Conservation (phyloP, 2,329 filamentous ascomycete species). For the Colletotrichum simmondsii region DNA sequence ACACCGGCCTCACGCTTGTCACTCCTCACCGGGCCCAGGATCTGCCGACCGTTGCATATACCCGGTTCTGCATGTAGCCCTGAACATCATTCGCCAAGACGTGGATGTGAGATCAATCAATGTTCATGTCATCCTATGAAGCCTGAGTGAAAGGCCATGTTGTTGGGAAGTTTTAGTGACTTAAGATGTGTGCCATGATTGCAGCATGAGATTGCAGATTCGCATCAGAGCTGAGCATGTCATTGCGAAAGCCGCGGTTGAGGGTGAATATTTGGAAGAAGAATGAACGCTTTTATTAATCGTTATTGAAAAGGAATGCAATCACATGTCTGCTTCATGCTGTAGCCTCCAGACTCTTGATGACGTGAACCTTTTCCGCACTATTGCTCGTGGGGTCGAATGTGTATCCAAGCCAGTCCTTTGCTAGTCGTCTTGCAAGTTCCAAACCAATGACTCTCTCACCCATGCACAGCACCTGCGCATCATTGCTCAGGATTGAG, state of each 20-base stretch:
- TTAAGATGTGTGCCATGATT: neutral
- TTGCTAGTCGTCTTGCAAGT: conserved; percentile 79
- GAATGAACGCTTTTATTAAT: neutral
- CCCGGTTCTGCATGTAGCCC: neutral
- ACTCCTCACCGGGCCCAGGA: too few species aligned
- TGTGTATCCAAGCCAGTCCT: conserved; percentile 85
- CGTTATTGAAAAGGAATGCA: neutral
- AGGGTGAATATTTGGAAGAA: neutral
- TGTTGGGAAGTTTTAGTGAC: neutral
- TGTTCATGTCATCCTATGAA: too few species aligned
- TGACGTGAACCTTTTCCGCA: conserved; percentile 57
- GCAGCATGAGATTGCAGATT: neutral
- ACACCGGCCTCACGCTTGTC: too few species aligned
- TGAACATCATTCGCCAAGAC: too few species aligned
- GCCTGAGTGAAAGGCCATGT: too few species aligned
- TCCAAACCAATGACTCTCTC: conserved; percentile 86
- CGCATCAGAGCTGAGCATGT: neutral
- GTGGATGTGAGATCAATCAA: too few species aligned
- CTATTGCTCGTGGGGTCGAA: conserved; percentile 72
- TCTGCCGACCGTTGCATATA: neutral
- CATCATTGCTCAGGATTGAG: conserved; percentile 84
- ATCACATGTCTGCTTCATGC: conserved; percentile 33
- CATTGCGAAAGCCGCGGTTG: neutral
- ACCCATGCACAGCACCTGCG: conserved; percentile 88
- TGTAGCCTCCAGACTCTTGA: conserved; percentile 48